Evolutionary conservation across 179 eudicot species (phyloP), one percentile per base, ranked within the genome.

Genomic region (Spinacia oleracea): DNA sequence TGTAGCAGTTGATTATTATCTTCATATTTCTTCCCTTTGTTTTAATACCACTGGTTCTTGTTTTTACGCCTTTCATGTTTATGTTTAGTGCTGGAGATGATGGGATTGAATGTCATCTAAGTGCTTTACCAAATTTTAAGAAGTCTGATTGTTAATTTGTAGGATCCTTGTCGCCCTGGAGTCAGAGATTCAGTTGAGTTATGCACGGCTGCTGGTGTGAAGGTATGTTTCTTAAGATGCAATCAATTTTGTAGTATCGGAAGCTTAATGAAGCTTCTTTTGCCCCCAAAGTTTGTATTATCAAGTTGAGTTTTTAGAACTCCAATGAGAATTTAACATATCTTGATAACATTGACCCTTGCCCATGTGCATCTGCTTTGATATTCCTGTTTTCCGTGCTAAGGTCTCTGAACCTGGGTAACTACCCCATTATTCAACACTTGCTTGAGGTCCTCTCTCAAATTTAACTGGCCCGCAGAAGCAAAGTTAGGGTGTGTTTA

Each of bases 121-220:
- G 6, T 50, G 8, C 0, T 65, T 50, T 27, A 9, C 27, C 29
- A 6, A 15, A 18, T 4, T 48, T 12, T 21, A 14, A 9, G 0
- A 20, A 58, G 4, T n/a, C 6, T 73, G 53, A 42, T 77, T 27
- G 62, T 77, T 77, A n/a, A 32, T 65, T 65, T 76, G 53, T 76
- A 93, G 98, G 99, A 93, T 90, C 99, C 99, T 71, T 96, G 99
- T 81, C 96, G 98, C 20, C 93, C 93, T 35, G 88, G 97, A 83
- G 98, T 96, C 43, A 87, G 83, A 86, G 88, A 89, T 21, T 91
- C 98, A 35, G 96, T 96, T 78, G 84, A 88, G 59, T 71, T 96
- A 40, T 96, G 99, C 80, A 79, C 77, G 51, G 83, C 84, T 45
- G 97, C 98, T 70, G 99, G 98, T 72, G 96, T 96, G 9, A 96